Percentiles rank a stretch among this genome's conserved stretches.
Conservation (phyloP, 768 basidiomycete genomes). For the Candolleomyces efflorescens region DNA sequence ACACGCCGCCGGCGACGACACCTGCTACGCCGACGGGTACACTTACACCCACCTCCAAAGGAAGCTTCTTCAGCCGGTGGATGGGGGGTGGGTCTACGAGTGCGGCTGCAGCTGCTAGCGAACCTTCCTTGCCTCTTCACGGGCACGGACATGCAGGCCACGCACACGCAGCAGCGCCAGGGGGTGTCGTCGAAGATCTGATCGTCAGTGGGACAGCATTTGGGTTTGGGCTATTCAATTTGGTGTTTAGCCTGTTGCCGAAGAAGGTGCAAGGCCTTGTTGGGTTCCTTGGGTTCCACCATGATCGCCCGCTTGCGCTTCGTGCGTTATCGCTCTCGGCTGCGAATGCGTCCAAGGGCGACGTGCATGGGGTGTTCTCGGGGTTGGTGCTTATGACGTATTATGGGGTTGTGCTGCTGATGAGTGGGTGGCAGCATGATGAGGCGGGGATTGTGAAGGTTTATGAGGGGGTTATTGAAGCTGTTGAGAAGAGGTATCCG, state of each 20-base stretch:
- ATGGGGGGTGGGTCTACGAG: slow-evolving; percentile 8
- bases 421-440: slow-evolving; percentile 75
- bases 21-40: slow-evolving; percentile 4
- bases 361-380: slow-evolving; percentile 74
- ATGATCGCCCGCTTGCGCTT: slow-evolving; percentile 65
- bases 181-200: slow-evolving; percentile 66
- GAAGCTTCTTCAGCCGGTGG: slow-evolving; percentile 36
- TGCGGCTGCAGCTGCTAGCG: slow-evolving; percentile 17
- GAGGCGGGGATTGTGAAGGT: slow-evolving; percentile 58
- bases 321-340: slow-evolving; percentile 67
- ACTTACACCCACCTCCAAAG: slow-evolving; percentile 17
- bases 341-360: slow-evolving; percentile 54
- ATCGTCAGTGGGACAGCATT: slow-evolving; percentile 76
- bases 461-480: slow-evolving; percentile 61
- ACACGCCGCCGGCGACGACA: slow-evolving; percentile 5
- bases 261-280: slow-evolving; percentile 68
- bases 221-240: slow-evolving; percentile 73
- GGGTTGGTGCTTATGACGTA: slow-evolving; percentile 83
- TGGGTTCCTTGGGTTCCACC: slow-evolving; percentile 72
- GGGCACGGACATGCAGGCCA: slow-evolving; percentile 10
- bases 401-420: slow-evolving; percentile 62
- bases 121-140: slow-evolving; percentile 14
- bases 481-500: slow-evolving; percentile 56
- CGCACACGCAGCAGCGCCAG: slow-evolving; percentile 12
- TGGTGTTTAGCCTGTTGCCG: slow-evolving; percentile 74